Evolutionary conservation across 2,329 filamentous ascomycete genomes (phyloP).

Genomic region (Lecanicillium sp.): DNA sequence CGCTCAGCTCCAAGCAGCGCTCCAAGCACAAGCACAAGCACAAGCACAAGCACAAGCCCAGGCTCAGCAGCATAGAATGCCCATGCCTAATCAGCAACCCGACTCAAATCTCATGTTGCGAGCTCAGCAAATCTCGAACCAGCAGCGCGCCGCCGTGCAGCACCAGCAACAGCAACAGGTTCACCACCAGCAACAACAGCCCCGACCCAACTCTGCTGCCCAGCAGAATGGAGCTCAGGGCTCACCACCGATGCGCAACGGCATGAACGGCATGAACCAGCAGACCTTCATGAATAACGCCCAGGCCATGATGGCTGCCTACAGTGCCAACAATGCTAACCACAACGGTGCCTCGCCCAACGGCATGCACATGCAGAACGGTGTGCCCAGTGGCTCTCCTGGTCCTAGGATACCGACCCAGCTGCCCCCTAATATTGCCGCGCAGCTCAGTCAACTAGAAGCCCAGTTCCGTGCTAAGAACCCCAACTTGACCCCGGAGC

Average conservation of each 20-base stretch:
- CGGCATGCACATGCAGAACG: slow-evolving; percentile 31
- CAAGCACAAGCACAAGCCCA: slow-evolving; percentile 42
- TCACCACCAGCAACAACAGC: slow-evolving; percentile 24
- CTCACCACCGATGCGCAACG: slow-evolving; percentile 39
- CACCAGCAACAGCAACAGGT: slow-evolving; percentile 40
- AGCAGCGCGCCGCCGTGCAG: slow-evolving; percentile 50
- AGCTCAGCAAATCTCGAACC: slow-evolving; percentile 60
- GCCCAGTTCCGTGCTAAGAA: slow-evolving; percentile 45
- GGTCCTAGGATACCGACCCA: slow-evolving; percentile 36
- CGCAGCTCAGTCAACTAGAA: slow-evolving; percentile 47
- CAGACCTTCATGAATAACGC: slow-evolving; percentile 48
- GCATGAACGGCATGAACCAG: slow-evolving; percentile 41
- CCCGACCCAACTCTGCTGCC: slow-evolving; percentile 27
- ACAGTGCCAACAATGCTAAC: slow-evolving; percentile 35
- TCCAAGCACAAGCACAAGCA: slow-evolving; percentile 30
- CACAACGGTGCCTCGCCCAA: slow-evolving; percentile 37
- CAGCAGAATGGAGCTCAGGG: slow-evolving; percentile 33
- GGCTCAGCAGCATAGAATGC: slow-evolving; percentile 50
- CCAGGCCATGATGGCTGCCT: slow-evolving; percentile 47
- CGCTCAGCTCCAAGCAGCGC: slow-evolving; percentile 59
- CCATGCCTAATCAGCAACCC: slow-evolving; percentile 40
- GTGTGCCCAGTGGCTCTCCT: slow-evolving; percentile 39
- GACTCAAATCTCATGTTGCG: slow-evolving; percentile 55
- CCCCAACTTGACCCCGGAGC: slow-evolving; percentile 44
- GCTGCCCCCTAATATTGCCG: slow-evolving; percentile 40